Conservation (phyloP, 1,284 basidiomycete genomes). For the Lentinula novae-zelandiae region DNA sequence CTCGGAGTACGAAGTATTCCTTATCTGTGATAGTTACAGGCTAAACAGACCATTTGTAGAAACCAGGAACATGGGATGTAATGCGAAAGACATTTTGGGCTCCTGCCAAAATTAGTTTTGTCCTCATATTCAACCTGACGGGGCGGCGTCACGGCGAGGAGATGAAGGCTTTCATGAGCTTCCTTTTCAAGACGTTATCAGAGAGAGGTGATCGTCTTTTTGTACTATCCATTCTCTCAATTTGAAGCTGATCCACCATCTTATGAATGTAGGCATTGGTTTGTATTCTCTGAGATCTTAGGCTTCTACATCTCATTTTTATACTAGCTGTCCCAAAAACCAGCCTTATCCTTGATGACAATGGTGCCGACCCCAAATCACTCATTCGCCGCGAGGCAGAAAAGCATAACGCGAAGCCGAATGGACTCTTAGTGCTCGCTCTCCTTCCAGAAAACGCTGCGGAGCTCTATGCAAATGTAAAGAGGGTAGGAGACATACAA, state of each 20-base stretch:
- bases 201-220: conserved; percentile 21
- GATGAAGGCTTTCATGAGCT: conserved; percentile 22
- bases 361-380: not conserved
- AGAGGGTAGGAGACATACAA: conserved; percentile 32
- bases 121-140: conserved; percentile 31
- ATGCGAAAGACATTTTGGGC: conserved; percentile 27
- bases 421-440: not conserved
- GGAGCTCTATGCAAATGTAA: conserved; percentile 27
- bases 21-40: not conserved
- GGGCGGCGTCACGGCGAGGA: conserved; percentile 8
- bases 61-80: conserved; percentile 33
- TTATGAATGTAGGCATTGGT: conserved; percentile 8
- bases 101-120: conserved; percentile 24
- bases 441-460: conserved; percentile 26
- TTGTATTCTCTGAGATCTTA: not conserved
- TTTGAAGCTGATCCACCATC: not conserved
- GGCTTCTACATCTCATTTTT: not conserved
- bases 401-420: not conserved
- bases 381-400: not conserved
- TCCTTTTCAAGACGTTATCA: conserved; percentile 24
- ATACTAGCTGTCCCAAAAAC: not conserved
- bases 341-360: not conserved
- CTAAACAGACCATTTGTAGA: conserved; percentile 7
- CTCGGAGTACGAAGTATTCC: not conserved
- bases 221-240: not conserved